phyloP scores from a whole-genome alignment of 1,139 yeast species.

The Lodderomyces orthopsilosis region DNA sequence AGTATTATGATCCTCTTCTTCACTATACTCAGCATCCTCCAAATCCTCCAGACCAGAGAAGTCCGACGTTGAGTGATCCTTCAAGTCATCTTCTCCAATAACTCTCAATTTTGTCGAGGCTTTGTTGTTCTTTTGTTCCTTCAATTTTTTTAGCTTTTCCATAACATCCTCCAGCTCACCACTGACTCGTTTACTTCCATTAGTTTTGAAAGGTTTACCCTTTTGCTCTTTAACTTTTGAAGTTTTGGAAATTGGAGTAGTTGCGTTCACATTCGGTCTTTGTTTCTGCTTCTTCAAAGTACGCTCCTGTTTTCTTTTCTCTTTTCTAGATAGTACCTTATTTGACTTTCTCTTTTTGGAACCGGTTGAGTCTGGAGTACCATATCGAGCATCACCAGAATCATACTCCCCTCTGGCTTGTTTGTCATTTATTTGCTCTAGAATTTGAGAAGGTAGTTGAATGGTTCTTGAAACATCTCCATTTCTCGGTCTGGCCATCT shows the following conservation, averaged over 20 bases:
- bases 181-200: conserved; percentile 5
- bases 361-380: conserved; percentile 19
- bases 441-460: conserved; percentile 61
- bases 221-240: conserved; percentile 12
- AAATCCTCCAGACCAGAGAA: conserved; percentile 16
- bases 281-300: conserved; percentile 45
- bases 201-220: conserved; percentile 7
- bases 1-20: conserved; percentile 12
- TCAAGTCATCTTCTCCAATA: conserved; percentile 29
- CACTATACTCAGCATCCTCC: conserved; percentile 13
- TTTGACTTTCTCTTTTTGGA: conserved; percentile 23
- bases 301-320: conserved; percentile 56
- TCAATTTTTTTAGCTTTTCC: conserved; percentile 22
- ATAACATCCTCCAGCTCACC: conserved; percentile 23
- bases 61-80: conserved; percentile 20
- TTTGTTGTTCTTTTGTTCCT: conserved; percentile 22
- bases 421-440: conserved; percentile 58
- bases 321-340: conserved; percentile 43
- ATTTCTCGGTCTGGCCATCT: not conserved
- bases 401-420: conserved; percentile 31
- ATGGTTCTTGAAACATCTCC: conserved; percentile 18
- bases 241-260: not conserved
- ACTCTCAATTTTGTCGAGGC: conserved; percentile 16
- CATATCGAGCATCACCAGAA: conserved; percentile 32
- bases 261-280: conserved; percentile 12